Percentiles rank a stretch among this genome's conserved stretches.
Conservation (phyloP, 2,329 filamentous ascomycete genomes). For the Pseudogymnoascus sp. region DNA sequence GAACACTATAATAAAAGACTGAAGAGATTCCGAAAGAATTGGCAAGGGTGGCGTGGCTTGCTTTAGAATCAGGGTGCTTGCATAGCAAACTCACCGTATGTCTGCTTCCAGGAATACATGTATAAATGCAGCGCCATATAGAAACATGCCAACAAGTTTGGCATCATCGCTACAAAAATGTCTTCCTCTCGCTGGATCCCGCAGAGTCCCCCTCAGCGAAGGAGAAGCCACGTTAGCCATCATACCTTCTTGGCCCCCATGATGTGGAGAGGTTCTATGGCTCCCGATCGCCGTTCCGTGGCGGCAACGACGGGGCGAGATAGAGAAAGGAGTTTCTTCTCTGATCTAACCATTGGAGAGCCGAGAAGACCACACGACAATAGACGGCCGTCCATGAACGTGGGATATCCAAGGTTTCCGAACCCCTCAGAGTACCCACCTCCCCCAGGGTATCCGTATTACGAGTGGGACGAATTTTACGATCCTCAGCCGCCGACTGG, state of each 20-base stretch:
- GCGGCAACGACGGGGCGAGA: neutral
- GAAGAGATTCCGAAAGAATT: neutral
- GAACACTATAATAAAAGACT: too few species aligned
- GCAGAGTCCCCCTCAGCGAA: neutral
- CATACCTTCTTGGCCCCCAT: neutral
- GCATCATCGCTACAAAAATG: neutral
- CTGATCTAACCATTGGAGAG: neutral
- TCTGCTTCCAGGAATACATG: neutral
- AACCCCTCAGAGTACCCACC: neutral
- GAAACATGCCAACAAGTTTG: neutral
- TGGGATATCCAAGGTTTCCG: neutral
- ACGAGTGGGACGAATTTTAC: neutral
- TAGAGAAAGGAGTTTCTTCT: neutral
- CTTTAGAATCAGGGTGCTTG: neutral
- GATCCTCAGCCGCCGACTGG: neutral
- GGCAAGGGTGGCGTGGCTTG: neutral
- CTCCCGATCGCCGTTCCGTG: neutral
- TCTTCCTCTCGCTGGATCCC: neutral
- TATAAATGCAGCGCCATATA: conserved; percentile 4
- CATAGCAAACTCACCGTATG: conserved; percentile 5
- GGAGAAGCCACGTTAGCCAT: neutral
- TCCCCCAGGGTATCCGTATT: neutral
- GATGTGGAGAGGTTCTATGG: neutral
- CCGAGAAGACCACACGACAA: neutral
- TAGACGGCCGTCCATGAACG: neutral